Percentiles rank a stretch among this genome's conserved stretches.
Evolutionary conservation across 2,329 filamentous ascomycete species (phyloP).

Genomic region (Hypoxylon sp.): DNA sequence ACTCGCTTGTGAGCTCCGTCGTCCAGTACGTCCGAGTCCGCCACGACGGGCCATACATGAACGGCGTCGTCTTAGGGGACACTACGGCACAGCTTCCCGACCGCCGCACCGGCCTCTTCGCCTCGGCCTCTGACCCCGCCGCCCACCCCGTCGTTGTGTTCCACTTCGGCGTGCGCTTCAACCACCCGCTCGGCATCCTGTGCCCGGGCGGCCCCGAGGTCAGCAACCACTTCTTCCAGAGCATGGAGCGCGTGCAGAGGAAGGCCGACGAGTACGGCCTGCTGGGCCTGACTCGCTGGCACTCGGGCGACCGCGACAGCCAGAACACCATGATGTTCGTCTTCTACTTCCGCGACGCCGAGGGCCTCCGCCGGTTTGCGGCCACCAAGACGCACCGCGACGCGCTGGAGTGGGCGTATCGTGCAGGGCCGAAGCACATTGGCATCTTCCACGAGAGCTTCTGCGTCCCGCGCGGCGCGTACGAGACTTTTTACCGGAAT

Average conservation of each 20-base stretch:
- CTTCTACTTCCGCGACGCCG: slow-evolving; percentile 64
- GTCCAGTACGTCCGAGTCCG: slow-evolving; percentile 42
- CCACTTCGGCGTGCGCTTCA: slow-evolving; percentile 59
- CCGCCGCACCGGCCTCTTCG: slow-evolving; percentile 43
- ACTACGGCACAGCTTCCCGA: slow-evolving; percentile 52
- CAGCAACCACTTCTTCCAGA: slow-evolving; percentile 53
- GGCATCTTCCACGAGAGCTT: slow-evolving; percentile 68
- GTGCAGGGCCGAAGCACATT: slow-evolving; percentile 54
- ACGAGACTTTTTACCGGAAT: slow-evolving; percentile 65
- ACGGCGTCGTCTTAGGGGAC: slow-evolving; percentile 50
- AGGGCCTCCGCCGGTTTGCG: slow-evolving; percentile 64
- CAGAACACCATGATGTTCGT: slow-evolving; percentile 57
- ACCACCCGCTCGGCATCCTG: slow-evolving; percentile 63
- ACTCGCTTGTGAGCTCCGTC: slow-evolving; percentile 36
- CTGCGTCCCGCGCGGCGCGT: slow-evolving; percentile 56
- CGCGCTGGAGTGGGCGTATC: slow-evolving; percentile 63
- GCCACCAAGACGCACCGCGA: slow-evolving; percentile 60
- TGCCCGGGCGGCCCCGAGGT: slow-evolving; percentile 58
- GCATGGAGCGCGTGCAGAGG: slow-evolving; percentile 53
- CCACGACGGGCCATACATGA: slow-evolving; percentile 40
- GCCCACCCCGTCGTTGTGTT: slow-evolving; percentile 55
- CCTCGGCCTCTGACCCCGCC: slow-evolving; percentile 44
- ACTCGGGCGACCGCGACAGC: slow-evolving; percentile 52
- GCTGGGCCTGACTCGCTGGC: slow-evolving; percentile 58
- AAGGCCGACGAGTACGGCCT: slow-evolving; percentile 60